Base-by-base conservation (phyloP, 495 filamentous ascomycete genomes). In the Stereocaulon alpinum region DNA sequence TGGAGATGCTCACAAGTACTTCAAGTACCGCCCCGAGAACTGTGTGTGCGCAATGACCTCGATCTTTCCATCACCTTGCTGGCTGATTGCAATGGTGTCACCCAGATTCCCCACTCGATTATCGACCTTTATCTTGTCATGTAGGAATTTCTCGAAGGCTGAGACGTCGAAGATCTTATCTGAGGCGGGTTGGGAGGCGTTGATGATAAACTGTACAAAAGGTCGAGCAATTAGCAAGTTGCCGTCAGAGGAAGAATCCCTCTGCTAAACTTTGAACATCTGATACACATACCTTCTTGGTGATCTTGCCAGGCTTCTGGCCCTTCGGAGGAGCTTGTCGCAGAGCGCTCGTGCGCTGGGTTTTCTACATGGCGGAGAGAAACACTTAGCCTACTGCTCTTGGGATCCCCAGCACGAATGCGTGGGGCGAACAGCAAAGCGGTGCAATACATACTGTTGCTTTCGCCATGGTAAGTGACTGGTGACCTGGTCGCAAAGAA, bases 81-180 rank as follows among this genome's bases (percentile, higher is more conserved):
- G 87, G 69, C 83, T 85, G 83, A 98, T 96, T 70, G 82, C 77
- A 70, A 98, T 85, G 69, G 77, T 82, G 72, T 98, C 94, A 71
- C 94, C 93, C 68, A 98, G 88, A 85, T 98, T 97, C 64, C 91
- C 91, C 68, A 90, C 88, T 71, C 91, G 91, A 82, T 90, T 90
- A 58, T 96, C 94, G 69, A 97, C 89, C 86, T 98, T 98, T 86
- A 98, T 95, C 77, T 88, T 89, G 79, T 98, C 94, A 80, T 96
- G 91, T 56, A 98, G 87, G 87, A 98, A 81, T 84, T 97, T 97
- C 82, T 96, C 91, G 79, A 97, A 98, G 68, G 92, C 91, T 64
- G 86, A 84, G 73, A 95, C 85, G 73, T 98, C 91, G 87, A 98
- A 98, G 82, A 98, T 98, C 85, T 97, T 97, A 84, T 98, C 94